phyloP scores from a whole-genome alignment of 306 rosid species.

The Boehmeria nivea region DNA sequence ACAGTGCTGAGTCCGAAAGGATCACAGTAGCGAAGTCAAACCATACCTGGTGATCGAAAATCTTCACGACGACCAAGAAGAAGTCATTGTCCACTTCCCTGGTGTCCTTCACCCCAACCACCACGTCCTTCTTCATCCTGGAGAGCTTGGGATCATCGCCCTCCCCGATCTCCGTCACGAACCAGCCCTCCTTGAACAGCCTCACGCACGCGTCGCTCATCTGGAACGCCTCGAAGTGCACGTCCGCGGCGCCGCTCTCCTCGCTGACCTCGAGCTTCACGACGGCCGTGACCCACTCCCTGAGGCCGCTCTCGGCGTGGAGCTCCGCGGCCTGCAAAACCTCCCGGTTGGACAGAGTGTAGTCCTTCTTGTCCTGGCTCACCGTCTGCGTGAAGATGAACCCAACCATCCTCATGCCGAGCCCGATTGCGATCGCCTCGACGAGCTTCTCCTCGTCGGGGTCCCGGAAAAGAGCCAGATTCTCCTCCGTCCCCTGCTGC shows the following conservation, averaged over 20 bases:
- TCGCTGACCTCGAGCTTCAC: slow-evolving; percentile 90
- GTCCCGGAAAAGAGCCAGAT: slow-evolving; percentile 49
- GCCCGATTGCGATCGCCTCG: slow-evolving; percentile 77
- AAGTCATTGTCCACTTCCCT: slow-evolving; percentile 93
- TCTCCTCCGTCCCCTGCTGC: slow-evolving; percentile 76
- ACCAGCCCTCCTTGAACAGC: slow-evolving; percentile 84
- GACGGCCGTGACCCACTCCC: slow-evolving; percentile 95
- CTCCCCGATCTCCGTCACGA: slow-evolving; percentile 57
- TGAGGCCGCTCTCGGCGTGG: slow-evolving; percentile 81
- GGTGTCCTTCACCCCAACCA: slow-evolving; percentile 86
- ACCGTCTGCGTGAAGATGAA: slow-evolving; percentile 83
- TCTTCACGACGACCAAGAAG: slow-evolving; percentile 91
- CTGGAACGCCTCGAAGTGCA: slow-evolving; percentile 95
- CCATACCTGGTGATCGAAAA: slow-evolving; percentile 79
- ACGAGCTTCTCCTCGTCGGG: slow-evolving; percentile 73
- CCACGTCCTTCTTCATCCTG: slow-evolving; percentile 84
- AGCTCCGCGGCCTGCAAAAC: slow-evolving; percentile 87
- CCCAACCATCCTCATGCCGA: slow-evolving; percentile 86
- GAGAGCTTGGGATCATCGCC: slow-evolving; percentile 83
- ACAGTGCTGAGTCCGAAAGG: background rate
- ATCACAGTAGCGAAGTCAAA: too few relatives aligned
- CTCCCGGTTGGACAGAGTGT: slow-evolving; percentile 75
- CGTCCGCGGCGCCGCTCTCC: slow-evolving; percentile 70
- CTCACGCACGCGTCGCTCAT: slow-evolving; percentile 84
- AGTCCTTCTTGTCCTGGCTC: slow-evolving; percentile 83